Conservation (phyloP, 768 basidiomycete species). For the Clitopilus hobsonii region DNA sequence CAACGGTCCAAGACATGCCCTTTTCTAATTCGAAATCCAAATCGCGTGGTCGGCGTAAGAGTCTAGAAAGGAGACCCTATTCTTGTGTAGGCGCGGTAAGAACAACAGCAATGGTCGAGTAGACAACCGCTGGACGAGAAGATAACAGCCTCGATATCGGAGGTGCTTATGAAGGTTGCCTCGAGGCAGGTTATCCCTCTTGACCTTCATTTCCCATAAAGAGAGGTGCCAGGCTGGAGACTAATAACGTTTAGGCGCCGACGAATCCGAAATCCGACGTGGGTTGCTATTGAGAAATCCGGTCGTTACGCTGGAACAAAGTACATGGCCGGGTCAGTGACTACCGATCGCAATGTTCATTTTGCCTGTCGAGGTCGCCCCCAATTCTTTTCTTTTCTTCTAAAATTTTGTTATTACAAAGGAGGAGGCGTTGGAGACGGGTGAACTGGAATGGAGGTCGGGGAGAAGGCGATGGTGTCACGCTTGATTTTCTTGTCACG, state of each 20-base stretch:
- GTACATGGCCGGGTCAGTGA: not conserved
- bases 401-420: not conserved
- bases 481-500: not conserved
- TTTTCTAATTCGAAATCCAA: not conserved
- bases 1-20: not conserved
- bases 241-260: not conserved
- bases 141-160: slow-evolving; percentile 1
- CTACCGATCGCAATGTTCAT: not conserved
- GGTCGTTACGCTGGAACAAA: not conserved
- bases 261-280: not conserved
- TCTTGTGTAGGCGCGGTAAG: not conserved
- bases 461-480: not conserved
- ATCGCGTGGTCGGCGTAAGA: not conserved
- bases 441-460: not conserved
- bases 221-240: not conserved
- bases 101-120: not conserved
- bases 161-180: not conserved
- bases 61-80: not conserved
- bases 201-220: not conserved
- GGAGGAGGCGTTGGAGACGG: not conserved
- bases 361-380: too few relatives aligned
- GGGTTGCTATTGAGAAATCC: not conserved
- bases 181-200: not conserved
- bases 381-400: not conserved
- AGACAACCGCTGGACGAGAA: not conserved